Conservation (phyloP, 441 rosid genomes). For the Euphorbia schlechtendalii region DNA sequence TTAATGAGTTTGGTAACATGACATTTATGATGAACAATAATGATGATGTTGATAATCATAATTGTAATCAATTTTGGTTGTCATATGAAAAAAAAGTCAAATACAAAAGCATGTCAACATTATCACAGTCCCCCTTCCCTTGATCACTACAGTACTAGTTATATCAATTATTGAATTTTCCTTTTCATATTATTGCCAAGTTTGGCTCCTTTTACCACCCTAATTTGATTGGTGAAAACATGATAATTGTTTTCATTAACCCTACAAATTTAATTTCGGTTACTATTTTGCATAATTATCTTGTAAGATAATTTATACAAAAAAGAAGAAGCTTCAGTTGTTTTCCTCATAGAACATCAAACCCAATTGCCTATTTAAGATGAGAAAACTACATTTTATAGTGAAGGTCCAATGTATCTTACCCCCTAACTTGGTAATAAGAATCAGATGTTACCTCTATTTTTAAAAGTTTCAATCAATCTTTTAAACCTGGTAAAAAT, state of each 20-base stretch:
- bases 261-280: conserved; percentile 6
- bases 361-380: too few species aligned
- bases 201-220: conserved; percentile 9
- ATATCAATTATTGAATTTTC: too few species aligned
- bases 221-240: conserved; percentile 24
- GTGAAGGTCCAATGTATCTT: too few species aligned
- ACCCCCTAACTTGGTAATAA: too few species aligned
- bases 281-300: conserved; percentile 10
- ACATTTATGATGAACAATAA: conserved; percentile 18
- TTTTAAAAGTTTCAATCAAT: too few species aligned
- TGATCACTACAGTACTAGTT: conserved; percentile 10
- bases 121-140: conserved; percentile 14
- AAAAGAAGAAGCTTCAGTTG: too few species aligned
- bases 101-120: conserved; percentile 14
- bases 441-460: too few species aligned
- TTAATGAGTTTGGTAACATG: conserved; percentile 28
- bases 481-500: too few species aligned
- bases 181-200: neutral
- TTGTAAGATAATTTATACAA: too few species aligned
- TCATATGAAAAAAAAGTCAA: conserved; percentile 17
- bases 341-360: too few species aligned
- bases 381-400: too few species aligned
- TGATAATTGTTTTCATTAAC: conserved; percentile 22
- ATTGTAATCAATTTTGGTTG: conserved; percentile 9
- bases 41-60: conserved; percentile 20